Evolutionary conservation across 1,284 basidiomycete genomes (phyloP).

Genomic region (Earliella scabrosa): DNA sequence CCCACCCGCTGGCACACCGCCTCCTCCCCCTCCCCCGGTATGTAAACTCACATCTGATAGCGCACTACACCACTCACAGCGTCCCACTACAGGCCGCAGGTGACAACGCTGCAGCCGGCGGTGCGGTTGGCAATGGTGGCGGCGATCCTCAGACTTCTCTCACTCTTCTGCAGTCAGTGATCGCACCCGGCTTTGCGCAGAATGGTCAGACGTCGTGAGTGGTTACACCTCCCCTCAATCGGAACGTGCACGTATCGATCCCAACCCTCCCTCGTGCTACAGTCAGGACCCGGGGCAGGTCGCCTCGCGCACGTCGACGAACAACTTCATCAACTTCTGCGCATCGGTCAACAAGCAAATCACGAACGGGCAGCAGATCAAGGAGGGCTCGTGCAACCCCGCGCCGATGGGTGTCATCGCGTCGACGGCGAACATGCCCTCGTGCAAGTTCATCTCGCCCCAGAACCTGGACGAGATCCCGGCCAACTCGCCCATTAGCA

Average conservation of each 20-base stretch:
- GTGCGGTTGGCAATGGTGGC: background rate
- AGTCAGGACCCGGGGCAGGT: slow-evolving; percentile 40
- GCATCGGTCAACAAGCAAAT: slow-evolving; percentile 40
- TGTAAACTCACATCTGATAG: too few species aligned
- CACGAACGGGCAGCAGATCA: slow-evolving; percentile 49
- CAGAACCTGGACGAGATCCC: slow-evolving; percentile 55
- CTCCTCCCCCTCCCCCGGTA: too few species aligned
- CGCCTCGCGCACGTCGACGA: slow-evolving; percentile 48
- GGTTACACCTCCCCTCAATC: slow-evolving; percentile 13
- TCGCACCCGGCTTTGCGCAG: slow-evolving; percentile 32
- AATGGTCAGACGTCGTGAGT: slow-evolving; percentile 47
- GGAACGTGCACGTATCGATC: too few species aligned
- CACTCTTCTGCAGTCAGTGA: slow-evolving; percentile 31
- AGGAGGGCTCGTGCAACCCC: slow-evolving; percentile 64
- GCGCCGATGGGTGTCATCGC: slow-evolving; percentile 67
- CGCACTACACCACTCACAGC: too few species aligned
- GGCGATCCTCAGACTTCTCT: slow-evolving; percentile 37
- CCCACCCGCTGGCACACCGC: too few species aligned
- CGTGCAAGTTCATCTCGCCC: slow-evolving; percentile 60
- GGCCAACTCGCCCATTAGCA: slow-evolving; percentile 59
- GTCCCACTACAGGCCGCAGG: background rate
- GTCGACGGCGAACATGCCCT: slow-evolving; percentile 58
- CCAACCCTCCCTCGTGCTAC: too few species aligned
- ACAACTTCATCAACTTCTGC: slow-evolving; percentile 64
- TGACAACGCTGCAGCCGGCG: too few species aligned